A percentile compares a stretch with the other conserved stretches of the same genome.
Evolutionary conservation across 768 basidiomycete genomes (phyloP).

Genomic region (Amanita subjunquillea): DNA sequence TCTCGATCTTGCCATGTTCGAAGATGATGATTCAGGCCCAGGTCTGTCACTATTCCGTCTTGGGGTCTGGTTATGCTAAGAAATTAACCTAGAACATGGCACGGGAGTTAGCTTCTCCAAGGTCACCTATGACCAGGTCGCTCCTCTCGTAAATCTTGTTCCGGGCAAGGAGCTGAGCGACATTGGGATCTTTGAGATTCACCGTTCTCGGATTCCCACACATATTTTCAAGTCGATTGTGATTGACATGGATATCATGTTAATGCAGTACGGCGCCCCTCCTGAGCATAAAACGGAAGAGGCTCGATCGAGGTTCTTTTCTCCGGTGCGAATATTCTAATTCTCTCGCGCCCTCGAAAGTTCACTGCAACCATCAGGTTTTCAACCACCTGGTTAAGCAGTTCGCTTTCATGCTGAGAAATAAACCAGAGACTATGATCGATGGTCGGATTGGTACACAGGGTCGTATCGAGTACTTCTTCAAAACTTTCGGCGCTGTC

Average conservation of each 20-base stretch:
- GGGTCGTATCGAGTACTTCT: conserved; percentile 9
- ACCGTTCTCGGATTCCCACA: conserved; percentile 16
- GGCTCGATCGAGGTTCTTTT: conserved; percentile 14
- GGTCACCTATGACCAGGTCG: conserved; percentile 7
- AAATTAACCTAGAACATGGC: too few species aligned
- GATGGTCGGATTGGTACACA: conserved; percentile 7
- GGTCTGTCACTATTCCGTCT: too few species aligned
- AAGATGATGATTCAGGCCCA: too few species aligned
- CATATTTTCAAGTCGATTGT: conserved; percentile 13
- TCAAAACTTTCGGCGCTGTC: conserved; percentile 11
- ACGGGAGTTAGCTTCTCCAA: too few species aligned
- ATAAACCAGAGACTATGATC: conserved; percentile 10
- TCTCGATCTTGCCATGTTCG: too few species aligned
- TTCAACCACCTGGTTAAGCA: too few species aligned
- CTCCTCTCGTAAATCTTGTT: conserved; percentile 12
- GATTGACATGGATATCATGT: conserved; percentile 12
- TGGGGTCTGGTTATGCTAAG: too few species aligned
- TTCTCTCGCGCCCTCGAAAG: conserved; percentile 8
- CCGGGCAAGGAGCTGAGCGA: conserved; percentile 7
- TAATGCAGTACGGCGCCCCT: conserved; percentile 14
- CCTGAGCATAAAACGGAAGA: conserved; percentile 12
- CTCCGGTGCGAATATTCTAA: conserved; percentile 9
- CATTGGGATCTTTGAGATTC: conserved; percentile 12
- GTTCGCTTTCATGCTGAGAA: conserved; percentile 10
- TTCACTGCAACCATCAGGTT: conserved; percentile 9